Percentiles rank a stretch among this genome's conserved stretches.
phyloP scores from a whole-genome alignment of 306 rosid species.

The Trichosanthes cucumerina region DNA sequence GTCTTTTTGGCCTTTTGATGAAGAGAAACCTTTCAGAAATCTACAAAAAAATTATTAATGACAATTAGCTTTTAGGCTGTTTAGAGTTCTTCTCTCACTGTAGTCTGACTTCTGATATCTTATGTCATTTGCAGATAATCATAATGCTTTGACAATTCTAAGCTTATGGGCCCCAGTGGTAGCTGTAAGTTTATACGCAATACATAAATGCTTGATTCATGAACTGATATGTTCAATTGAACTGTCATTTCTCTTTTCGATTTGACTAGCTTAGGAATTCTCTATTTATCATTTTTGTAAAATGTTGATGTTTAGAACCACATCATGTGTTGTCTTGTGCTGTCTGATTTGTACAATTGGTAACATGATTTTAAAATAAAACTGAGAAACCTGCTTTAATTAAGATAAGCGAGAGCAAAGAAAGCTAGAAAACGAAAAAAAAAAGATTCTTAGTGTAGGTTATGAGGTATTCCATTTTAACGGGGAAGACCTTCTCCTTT shows the following conservation, averaged over 20 bases:
- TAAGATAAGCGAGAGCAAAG: too few species aligned
- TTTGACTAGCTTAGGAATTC: background rate
- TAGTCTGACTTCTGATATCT: background rate
- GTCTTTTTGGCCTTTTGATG: background rate
- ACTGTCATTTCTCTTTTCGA: background rate
- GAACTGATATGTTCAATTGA: background rate
- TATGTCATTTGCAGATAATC: slow-evolving; percentile 49
- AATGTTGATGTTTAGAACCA: background rate
- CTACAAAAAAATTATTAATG: background rate
- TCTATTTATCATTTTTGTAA: background rate
- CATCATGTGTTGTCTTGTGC: background rate
- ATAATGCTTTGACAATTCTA: slow-evolving; percentile 58
- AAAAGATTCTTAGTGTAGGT: background rate
- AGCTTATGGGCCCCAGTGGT: slow-evolving; percentile 83
- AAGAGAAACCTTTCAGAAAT: background rate
- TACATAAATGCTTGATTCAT: background rate
- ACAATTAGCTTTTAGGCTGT: background rate
- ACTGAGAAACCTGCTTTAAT: background rate
- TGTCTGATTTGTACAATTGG: background rate
- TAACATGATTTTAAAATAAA: background rate
- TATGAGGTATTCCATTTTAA: background rate
- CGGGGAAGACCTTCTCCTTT: background rate
- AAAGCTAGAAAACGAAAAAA: background rate
- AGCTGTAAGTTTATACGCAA: slow-evolving; percentile 54
- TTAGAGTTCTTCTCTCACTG: background rate